Percentiles rank a stretch among this genome's conserved stretches.
phyloP scores from a whole-genome alignment of 805 yeast species.

The Lipomyces kockii region DNA sequence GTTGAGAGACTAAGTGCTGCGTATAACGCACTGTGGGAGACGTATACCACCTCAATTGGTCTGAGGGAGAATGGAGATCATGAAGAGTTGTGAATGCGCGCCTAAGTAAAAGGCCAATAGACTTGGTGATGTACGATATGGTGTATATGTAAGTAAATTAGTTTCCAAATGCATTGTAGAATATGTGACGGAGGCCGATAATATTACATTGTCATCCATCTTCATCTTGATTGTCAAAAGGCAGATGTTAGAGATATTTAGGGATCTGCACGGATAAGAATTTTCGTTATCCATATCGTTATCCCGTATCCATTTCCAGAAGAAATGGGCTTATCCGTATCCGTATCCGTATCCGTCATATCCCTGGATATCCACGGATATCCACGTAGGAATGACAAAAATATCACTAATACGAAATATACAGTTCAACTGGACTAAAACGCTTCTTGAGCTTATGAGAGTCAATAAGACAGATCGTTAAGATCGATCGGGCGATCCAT shows the following conservation, averaged over 20 bases:
- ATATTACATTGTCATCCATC: background rate
- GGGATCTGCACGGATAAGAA: background rate
- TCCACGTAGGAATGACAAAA: too few species aligned
- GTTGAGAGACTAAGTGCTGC: conserved; percentile 31
- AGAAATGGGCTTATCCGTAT: too few species aligned
- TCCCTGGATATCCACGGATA: too few species aligned
- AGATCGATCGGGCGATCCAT: too few species aligned
- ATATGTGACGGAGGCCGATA: background rate
- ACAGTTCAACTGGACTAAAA: too few species aligned
- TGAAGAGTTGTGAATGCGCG: background rate
- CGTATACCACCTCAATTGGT: conserved; percentile 1
- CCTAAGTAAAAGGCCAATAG: background rate
- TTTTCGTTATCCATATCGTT: background rate
- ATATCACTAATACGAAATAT: too few species aligned
- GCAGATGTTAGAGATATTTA: background rate
- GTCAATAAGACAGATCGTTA: too few species aligned
- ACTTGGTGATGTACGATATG: background rate
- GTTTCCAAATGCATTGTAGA: too few species aligned
- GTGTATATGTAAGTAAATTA: background rate
- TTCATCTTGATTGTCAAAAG: background rate
- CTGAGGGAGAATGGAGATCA: background rate
- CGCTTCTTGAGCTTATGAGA: too few species aligned
- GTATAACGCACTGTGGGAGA: conserved; percentile 40
- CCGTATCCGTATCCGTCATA: too few species aligned
- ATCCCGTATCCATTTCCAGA: too few species aligned